Evolutionary conservation across 1,284 basidiomycete species (phyloP).

Genomic region (Wallemia ichthyophaga): DNA sequence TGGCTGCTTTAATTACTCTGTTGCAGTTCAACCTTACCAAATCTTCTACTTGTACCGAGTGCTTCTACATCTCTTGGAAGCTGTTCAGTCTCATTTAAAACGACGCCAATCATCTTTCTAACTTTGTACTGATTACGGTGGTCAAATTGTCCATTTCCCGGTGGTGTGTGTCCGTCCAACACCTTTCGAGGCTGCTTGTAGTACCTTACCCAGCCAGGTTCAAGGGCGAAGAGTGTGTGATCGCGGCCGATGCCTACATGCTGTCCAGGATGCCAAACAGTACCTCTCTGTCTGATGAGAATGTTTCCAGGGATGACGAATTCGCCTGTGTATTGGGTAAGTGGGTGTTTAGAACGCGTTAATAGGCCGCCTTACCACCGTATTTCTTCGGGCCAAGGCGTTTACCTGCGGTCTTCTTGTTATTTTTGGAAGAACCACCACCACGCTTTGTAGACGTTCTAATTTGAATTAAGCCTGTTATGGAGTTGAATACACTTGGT

Average conservation of each 20-base stretch:
- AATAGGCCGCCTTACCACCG: constrained; percentile 29
- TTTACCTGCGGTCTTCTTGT: constrained; percentile 65
- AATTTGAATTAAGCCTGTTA: constrained; percentile 26
- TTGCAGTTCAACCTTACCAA: constrained; percentile 6
- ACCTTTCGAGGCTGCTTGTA: constrained; percentile 23
- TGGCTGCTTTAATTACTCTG: background rate
- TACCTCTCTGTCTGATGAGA: constrained; percentile 68
- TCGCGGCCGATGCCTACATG: constrained; percentile 74
- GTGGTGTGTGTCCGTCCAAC: background rate
- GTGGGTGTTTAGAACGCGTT: background rate
- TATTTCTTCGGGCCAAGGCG: constrained; percentile 79
- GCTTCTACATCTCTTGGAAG: constrained; percentile 8
- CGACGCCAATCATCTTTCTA: constrained; percentile 9
- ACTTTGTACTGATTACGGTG: constrained; percentile 5
- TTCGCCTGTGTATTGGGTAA: constrained; percentile 28
- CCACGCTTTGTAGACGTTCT: constrained; percentile 81
- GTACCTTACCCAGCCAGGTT: constrained; percentile 69
- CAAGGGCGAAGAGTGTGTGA: constrained; percentile 62
- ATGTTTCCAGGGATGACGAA: constrained; percentile 73
- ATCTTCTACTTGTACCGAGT: constrained; percentile 8
- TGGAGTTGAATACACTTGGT: background rate
- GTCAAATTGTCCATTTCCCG: background rate
- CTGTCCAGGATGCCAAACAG: constrained; percentile 64
- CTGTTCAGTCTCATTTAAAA: constrained; percentile 5
- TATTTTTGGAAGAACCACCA: constrained; percentile 67